Evolutionary conservation across 257 asterid species (phyloP).

Genomic region (Nicotiana noctiflora): DNA sequence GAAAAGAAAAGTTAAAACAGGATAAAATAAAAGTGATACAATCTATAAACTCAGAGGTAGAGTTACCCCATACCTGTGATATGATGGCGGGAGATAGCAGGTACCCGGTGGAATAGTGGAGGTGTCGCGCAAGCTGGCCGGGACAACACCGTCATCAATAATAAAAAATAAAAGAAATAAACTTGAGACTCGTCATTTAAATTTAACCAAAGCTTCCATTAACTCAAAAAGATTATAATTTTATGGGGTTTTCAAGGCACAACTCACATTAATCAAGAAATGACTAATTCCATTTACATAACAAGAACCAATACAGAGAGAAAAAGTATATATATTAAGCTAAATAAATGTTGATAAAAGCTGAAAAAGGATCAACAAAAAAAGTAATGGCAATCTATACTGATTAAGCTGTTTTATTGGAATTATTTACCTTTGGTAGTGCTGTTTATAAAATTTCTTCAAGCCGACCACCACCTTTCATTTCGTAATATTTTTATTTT

Average conservation of each 20-base stretch:
- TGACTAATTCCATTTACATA: not conserved
- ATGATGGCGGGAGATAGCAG: too few species aligned
- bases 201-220: conserved; percentile 37
- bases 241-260: not conserved
- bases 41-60: not conserved
- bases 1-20: not conserved
- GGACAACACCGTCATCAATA: too few species aligned
- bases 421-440: not conserved
- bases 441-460: not conserved
- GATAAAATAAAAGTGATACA: not conserved
- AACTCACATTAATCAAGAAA: not conserved
- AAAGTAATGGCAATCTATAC: not conserved
- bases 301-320: not conserved
- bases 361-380: not conserved
- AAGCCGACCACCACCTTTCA: not conserved
- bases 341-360: not conserved
- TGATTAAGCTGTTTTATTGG: not conserved
- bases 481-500: not conserved
- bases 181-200: conserved; percentile 22
- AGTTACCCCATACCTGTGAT: too few species aligned
- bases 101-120: too few species aligned
- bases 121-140: too few species aligned
- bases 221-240: conserved; percentile 11
- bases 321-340: not conserved
- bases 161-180: not conserved